These are phyloP conservation scores for Nemania sp. DNA, from an alignment of 2,329 filamentous ascomycete genomes.

Conservation along the genomic window DNA sequence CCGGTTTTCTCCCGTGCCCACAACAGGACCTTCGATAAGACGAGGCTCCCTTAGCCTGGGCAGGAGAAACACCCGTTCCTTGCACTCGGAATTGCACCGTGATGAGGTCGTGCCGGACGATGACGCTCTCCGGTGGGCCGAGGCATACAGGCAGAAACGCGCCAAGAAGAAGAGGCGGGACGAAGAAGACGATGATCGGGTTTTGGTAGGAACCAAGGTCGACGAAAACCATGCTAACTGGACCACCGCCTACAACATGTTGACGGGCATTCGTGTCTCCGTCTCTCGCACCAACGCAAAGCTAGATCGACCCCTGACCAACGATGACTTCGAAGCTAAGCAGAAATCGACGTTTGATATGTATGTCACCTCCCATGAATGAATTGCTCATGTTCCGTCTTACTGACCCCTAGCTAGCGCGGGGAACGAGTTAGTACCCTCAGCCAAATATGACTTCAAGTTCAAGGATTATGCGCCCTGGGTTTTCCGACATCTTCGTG, in stretches of 20 bases:
- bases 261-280: conserved; percentile 97
- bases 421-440: conserved; percentile 96
- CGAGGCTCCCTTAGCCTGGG: conserved; percentile 86
- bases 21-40: conserved; percentile 70
- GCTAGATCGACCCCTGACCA: conserved; percentile 87
- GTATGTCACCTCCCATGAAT: conserved; percentile 62
- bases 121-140: conserved; percentile 90
- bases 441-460: conserved; percentile 99
- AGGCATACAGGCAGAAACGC: conserved; percentile 90
- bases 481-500: conserved; percentile 94
- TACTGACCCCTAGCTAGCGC: conserved; percentile 70
- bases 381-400: conserved; percentile 10
- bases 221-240: conserved; percentile 97
- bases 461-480: conserved; percentile 99
- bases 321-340: conserved; percentile 91
- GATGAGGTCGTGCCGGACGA: conserved; percentile 90
- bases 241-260: conserved; percentile 99
- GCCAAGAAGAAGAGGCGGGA: conserved; percentile 90
- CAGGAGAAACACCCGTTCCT: conserved; percentile 83
- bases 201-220: conserved; percentile 96
- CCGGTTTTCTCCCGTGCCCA: conserved; percentile 78
- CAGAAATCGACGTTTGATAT: conserved; percentile 99
- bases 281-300: conserved; percentile 98
- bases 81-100: conserved; percentile 84
- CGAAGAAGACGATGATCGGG: conserved; percentile 90